Percentiles rank a stretch among this genome's conserved stretches.
Evolutionary conservation across 2,329 filamentous ascomycete species (phyloP).

Genomic region (Microcyclospora pomicola): DNA sequence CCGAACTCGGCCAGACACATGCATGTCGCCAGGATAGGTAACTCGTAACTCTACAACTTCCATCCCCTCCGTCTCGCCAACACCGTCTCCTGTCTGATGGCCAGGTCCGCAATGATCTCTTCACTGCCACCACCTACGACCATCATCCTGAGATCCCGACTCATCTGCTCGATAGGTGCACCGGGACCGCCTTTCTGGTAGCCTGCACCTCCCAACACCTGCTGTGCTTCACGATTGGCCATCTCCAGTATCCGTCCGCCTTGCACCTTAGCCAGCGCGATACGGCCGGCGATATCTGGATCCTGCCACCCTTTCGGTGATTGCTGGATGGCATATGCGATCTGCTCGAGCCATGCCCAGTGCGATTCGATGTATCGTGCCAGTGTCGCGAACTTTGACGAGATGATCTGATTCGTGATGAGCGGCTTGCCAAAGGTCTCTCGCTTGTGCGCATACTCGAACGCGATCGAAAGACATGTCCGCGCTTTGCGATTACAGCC

Average conservation of each 20-base stretch:
- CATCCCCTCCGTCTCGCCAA: conserved; percentile 28
- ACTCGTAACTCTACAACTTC: conserved; percentile 23
- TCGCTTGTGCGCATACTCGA: conserved; percentile 20
- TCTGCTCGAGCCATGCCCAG: conserved; percentile 19
- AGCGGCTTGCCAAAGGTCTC: conserved; percentile 23
- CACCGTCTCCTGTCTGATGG: conserved; percentile 22
- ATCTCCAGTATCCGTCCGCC: conserved; percentile 40
- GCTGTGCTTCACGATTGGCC: conserved; percentile 41
- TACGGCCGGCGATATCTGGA: conserved; percentile 36
- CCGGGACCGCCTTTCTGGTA: conserved; percentile 40
- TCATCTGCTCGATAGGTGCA: conserved; percentile 39
- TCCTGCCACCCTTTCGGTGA: conserved; percentile 18
- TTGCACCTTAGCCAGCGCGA: conserved; percentile 39
- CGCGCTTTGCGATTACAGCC: conserved; percentile 43
- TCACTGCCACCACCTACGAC: conserved; percentile 24
- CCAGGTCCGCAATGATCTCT: conserved; percentile 23
- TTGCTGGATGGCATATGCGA: conserved; percentile 20
- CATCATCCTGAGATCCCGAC: conserved; percentile 37
- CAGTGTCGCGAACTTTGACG: conserved; percentile 19
- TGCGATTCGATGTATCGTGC: conserved; percentile 20
- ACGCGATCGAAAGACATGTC: conserved; percentile 15
- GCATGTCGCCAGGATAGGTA: too few species aligned
- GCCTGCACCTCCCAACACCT: conserved; percentile 40
- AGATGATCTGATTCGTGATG: conserved; percentile 23
- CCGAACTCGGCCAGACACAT: too few species aligned